Evolutionary conservation across 208 protist genomes (phyloP), one percentile per base, ranked within the genome.

Genomic region (Tetramitus jugosus): DNA sequence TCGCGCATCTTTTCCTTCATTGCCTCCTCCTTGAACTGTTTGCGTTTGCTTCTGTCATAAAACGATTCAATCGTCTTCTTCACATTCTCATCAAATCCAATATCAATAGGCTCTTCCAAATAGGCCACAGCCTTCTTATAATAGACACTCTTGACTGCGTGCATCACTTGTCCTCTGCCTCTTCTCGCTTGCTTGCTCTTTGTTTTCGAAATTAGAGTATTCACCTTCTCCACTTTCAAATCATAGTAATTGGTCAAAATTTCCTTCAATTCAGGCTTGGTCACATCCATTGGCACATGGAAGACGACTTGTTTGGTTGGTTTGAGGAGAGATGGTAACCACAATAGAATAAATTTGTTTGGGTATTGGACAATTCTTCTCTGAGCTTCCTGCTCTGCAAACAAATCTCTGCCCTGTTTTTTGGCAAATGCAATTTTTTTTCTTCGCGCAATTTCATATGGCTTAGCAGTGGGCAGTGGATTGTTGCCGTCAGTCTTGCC

Each of bases 221-320:
- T 37, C 13, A 65, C 60, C 35, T 6, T 20, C 40, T 65, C 40
- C 35, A 65, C 31, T 40, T 6, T 35, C 3, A 65, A 29, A n/a
- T 29, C 31, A 17, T 65, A 65, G 40, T 65, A 65, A 35, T 17
- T 65, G 35, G 35, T 13, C 40, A 65, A 65, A 65, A 40, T 40
- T 65, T 65, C 60, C 8, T 65, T 65, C 35, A 65, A 40, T 65
- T 65, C 60, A 14, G 60, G 60, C 31, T 65, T 65, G 35, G 60
- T 65, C 3, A 35, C 20, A 65, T 39, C 31, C 31, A 39, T 65
- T n/a, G 60, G 60, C 4, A 65, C 60, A 39, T 39, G 31, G 23
- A 65, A 65, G 23, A 39, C 60, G 40, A 65, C 60, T 65, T 39
- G 35, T 65, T 17, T 26, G 23, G 60, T 65, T 29, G 23, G 23